A percentile compares a stretch with the other conserved stretches of the same genome.
These are phyloP conservation scores for Punica granatum DNA, from an alignment of 345 rosid species.

Conservation along the genomic window DNA sequence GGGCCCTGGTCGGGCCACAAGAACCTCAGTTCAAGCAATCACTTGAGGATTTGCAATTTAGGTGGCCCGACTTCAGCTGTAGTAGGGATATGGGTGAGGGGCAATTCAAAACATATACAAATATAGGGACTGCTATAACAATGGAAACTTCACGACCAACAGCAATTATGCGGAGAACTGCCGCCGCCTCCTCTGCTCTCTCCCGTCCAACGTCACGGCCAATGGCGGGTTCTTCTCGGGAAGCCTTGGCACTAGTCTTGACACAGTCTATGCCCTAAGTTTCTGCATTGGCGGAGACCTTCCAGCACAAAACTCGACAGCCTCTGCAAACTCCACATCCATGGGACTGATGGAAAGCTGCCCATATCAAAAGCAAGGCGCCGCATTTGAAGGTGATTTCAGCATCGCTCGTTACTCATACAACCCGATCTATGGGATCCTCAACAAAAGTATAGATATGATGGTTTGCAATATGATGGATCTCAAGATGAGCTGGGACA, in stretches of 20 bases:
- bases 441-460: conserved; percentile 12
- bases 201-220: conserved; percentile 4
- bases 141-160: conserved; percentile 10
- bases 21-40: too few species aligned
- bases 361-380: conserved; percentile 30
- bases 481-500: conserved; percentile 11
- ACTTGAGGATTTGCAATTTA: too few species aligned
- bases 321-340: conserved; percentile 15
- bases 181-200: conserved; percentile 7
- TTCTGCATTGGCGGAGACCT: conserved; percentile 31
- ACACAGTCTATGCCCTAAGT: conserved; percentile 17
- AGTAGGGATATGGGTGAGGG: too few species aligned
- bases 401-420: conserved; percentile 36
- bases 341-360: conserved; percentile 18
- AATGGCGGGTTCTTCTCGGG: conserved; percentile 3
- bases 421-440: conserved; percentile 16
- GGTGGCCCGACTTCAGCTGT: too few species aligned
- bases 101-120: too few species aligned
- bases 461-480: neutral
- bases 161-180: conserved; percentile 20
- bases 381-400: conserved; percentile 22
- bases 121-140: conserved; percentile 7
- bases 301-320: conserved; percentile 17
- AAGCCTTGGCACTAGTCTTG: conserved; percentile 1
- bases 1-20: too few species aligned